Evolutionary conservation across 2,329 filamentous ascomycete species (phyloP), one percentile per base, ranked within the genome.

Genomic region (Whalleya microplaca): DNA sequence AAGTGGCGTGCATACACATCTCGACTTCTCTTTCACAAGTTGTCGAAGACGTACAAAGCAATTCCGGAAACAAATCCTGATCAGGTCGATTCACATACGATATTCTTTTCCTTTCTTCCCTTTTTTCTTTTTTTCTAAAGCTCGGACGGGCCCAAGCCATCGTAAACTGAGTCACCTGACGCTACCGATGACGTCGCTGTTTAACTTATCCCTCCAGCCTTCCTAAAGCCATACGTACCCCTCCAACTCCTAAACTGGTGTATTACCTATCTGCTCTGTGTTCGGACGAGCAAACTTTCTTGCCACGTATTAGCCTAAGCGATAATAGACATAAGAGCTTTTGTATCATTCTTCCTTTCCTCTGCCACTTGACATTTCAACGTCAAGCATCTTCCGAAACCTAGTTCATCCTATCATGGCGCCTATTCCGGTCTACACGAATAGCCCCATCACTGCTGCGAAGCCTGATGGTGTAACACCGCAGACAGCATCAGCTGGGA

Each of bases 351-450:
- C 37, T 47, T 29, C 23, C 27, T 18, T 29, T 51, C 21, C 16
- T 20, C 37, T n/a, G 32, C 20, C 29, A 40, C 10, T 46, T 6
- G 19, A 16, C 20, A 19, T 14, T 4, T 4, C 43, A 10, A 47
- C 9, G 32, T 32, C 18, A 51, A 21, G 18, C 32, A 32, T 23
- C 23, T 46, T 29, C n/a, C n/a, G n/a, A n/a, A n/a, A 32, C 32
- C 32, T 37, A 46, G 47, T 14, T 45, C 32, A 23, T 19, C 29
- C 56, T 66, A 74, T 45, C n/a, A 87, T 87, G 84, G 78, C 84
- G 47, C 79, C 84, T n/a, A 80, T 88, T 59, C 82, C 80, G 46
- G 79, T 87, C 42, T 84, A 85, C 71, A 80, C 78, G 37, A 71
- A 80, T 52, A 85, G 82, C 69, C 84, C 85, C 45, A 85, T 87